These are phyloP conservation scores for Acarospora socialis DNA, from an alignment of 2,329 filamentous ascomycete species.

Conservation along the genomic window DNA sequence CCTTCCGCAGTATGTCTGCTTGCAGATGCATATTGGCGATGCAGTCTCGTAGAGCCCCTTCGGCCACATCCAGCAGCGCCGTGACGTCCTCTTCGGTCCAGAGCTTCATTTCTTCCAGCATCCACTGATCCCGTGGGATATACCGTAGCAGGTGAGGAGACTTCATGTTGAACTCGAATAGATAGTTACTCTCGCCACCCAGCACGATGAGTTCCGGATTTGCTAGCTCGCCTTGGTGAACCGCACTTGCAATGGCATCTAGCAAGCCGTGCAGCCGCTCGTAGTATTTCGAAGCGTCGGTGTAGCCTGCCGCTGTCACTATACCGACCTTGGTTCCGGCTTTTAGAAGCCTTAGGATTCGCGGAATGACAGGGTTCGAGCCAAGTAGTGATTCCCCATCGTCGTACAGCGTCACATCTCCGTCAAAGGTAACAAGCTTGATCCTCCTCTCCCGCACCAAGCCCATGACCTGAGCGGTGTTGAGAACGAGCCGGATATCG, in stretches of 20 bases:
- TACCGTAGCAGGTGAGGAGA: conserved; percentile 54
- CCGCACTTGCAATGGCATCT: conserved; percentile 54
- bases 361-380: conserved; percentile 60
- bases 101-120: conserved; percentile 40
- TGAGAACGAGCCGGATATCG: conserved; percentile 81
- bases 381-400: conserved; percentile 68
- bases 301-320: conserved; percentile 92
- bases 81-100: conserved; percentile 53
- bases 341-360: conserved; percentile 55
- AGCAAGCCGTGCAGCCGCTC: conserved; percentile 74
- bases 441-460: conserved; percentile 61
- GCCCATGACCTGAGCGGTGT: conserved; percentile 88
- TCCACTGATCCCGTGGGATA: conserved; percentile 44
- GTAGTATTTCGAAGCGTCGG: conserved; percentile 74
- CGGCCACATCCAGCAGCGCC: conserved; percentile 74
- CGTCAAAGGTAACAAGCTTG: conserved; percentile 87
- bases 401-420: conserved; percentile 91
- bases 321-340: conserved; percentile 79
- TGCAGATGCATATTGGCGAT: conserved; percentile 65
- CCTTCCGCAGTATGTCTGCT: conserved; percentile 71
- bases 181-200: conserved; percentile 91
- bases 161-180: conserved; percentile 61
- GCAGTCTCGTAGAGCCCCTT: conserved; percentile 69
- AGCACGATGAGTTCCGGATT: conserved; percentile 68
- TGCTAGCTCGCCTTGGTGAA: conserved; percentile 46